Evolutionary conservation across 371 early-diverging fungal species (phyloP).

Genomic region (Batkoa obscura): DNA sequence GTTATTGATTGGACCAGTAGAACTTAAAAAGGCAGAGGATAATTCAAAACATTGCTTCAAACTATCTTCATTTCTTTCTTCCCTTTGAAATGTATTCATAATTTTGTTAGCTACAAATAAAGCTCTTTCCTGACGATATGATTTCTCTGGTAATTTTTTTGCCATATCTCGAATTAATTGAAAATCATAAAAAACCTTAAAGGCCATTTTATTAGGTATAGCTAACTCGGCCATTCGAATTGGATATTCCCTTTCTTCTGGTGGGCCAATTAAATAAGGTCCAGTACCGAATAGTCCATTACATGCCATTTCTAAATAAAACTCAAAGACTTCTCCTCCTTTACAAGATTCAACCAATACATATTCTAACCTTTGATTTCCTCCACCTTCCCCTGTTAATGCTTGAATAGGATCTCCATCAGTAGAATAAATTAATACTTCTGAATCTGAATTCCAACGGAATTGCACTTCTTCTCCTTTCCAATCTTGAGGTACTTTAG

Average conservation of each 20-base stretch:
- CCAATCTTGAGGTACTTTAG: conserved; percentile 42
- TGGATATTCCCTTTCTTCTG: conserved; percentile 27
- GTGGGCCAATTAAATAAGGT: conserved; percentile 31
- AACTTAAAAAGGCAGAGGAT: conserved; percentile 35
- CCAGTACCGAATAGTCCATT: conserved; percentile 78
- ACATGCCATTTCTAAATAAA: conserved; percentile 80
- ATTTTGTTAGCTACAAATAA: conserved; percentile 58
- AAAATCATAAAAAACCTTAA: conserved; percentile 53
- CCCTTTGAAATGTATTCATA: conserved; percentile 42
- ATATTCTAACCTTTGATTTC: conserved; percentile 53
- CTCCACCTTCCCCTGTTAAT: conserved; percentile 58
- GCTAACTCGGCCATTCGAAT: conserved; percentile 41
- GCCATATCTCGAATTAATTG: conserved; percentile 58
- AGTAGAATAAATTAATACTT: conserved; percentile 72
- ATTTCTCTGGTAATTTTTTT: conserved; percentile 43
- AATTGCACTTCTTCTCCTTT: conserved; percentile 46
- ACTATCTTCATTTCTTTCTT: conserved; percentile 13
- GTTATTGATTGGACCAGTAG: conserved; percentile 25
- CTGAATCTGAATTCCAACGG: conserved; percentile 66
- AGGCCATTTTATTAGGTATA: conserved; percentile 40
- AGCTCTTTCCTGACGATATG: conserved; percentile 53
- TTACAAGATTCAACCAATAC: conserved; percentile 34
- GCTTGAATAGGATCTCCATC: conserved; percentile 76
- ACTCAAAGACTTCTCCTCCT: conserved; percentile 34
- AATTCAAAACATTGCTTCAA: conserved; percentile 32